Evolutionary conservation across 2,329 filamentous ascomycete species (phyloP).

Genomic region (Trichoderma simmonsii): DNA sequence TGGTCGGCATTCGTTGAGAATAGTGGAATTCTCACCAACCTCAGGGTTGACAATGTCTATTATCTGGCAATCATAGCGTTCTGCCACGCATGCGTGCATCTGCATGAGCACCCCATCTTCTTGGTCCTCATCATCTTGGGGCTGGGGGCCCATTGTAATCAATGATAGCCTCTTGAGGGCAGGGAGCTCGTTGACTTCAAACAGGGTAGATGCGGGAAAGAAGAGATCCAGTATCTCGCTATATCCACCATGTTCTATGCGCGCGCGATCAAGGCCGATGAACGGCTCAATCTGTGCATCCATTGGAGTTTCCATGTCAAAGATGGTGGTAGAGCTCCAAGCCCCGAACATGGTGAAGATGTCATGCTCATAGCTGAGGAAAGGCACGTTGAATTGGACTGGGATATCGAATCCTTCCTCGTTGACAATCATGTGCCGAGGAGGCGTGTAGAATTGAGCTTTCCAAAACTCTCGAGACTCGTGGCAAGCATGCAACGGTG

Average conservation of each 20-base stretch:
- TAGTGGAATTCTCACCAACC: neutral
- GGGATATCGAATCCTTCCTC: neutral
- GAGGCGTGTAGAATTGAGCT: neutral
- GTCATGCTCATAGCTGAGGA: conserved; percentile 20
- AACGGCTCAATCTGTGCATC: neutral
- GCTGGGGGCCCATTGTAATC: conserved; percentile 10
- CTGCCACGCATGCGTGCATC: conserved; percentile 11
- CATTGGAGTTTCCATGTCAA: neutral
- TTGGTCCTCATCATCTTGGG: neutral
- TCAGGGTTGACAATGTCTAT: neutral
- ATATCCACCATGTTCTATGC: conserved; percentile 5
- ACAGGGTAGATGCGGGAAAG: neutral
- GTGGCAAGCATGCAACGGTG: conserved; percentile 12
- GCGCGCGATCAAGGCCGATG: neutral
- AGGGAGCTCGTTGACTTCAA: conserved; percentile 5
- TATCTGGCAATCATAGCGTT: conserved; percentile 14
- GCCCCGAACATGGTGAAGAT: conserved; percentile 17
- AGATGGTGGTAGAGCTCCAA: conserved; percentile 16
- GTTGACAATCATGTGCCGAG: neutral
- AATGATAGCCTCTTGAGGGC: conserved; percentile 8
- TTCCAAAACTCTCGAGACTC: conserved; percentile 17
- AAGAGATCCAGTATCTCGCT: conserved; percentile 9
- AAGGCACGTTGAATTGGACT: conserved; percentile 5
- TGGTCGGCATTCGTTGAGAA: conserved; percentile 10
- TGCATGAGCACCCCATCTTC: neutral